Percentiles rank a stretch among this genome's conserved stretches.
Conservation (phyloP, 345 rosid species). For the Viola odorata region DNA sequence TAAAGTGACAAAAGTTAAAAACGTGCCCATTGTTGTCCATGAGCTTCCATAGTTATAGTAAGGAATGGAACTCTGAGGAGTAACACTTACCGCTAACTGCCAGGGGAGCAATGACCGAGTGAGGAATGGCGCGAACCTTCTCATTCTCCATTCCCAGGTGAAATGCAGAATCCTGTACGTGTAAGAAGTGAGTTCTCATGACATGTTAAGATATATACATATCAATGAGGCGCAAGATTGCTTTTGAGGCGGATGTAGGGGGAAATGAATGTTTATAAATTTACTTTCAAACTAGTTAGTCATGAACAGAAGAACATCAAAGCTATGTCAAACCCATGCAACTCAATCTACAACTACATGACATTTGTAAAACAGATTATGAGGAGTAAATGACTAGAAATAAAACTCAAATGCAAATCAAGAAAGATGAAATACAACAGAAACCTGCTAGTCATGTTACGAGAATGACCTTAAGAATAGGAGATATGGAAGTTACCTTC, state of each 20-base stretch:
- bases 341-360: neutral
- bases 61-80: neutral
- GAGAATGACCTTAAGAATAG: conserved; percentile 1
- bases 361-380: neutral
- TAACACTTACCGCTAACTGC: conserved; percentile 73
- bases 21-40: neutral
- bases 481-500: conserved; percentile 41
- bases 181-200: neutral
- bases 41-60: neutral
- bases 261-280: neutral
- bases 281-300: neutral
- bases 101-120: conserved; percentile 52
- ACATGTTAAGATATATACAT: neutral
- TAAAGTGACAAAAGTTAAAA: neutral
- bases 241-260: neutral
- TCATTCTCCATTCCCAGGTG: conserved; percentile 55
- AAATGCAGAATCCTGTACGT: conserved; percentile 39
- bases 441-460: neutral
- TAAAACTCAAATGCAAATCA: neutral
- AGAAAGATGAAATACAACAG: conserved; percentile 1
- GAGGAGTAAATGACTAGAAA: neutral
- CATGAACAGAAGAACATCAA: neutral
- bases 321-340: neutral
- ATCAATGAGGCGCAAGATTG: neutral
- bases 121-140: conserved; percentile 65